These are phyloP conservation scores for Podospora tetraspora DNA, from an alignment of 495 filamentous ascomycete species.

Conservation along the genomic window DNA sequence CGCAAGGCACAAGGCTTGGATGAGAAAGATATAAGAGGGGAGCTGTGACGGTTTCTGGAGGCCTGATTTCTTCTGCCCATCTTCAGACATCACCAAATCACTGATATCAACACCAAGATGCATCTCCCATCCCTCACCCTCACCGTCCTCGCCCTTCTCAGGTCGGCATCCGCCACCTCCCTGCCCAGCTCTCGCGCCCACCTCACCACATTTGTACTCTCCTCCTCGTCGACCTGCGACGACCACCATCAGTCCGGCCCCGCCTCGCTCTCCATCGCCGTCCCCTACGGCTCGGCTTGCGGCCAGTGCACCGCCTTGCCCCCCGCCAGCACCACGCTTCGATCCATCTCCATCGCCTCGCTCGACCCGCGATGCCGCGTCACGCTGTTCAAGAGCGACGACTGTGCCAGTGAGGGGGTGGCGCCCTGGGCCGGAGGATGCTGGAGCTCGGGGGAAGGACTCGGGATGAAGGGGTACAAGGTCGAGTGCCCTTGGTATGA, in stretches of 20 bases:
- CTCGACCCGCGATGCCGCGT: not conserved
- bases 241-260: not conserved
- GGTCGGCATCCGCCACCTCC: not conserved
- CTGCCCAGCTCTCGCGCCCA: not conserved
- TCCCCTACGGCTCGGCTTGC: not conserved
- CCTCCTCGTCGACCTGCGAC: not conserved
- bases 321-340: not conserved
- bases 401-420: not conserved
- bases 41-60: not conserved
- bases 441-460: not conserved
- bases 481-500: not conserved
- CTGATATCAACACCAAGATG: not conserved
- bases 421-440: not conserved
- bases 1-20: not conserved
- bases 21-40: not conserved
- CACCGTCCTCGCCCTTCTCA: not conserved
- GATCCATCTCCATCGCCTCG: not conserved
- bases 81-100: not conserved
- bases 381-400: not conserved
- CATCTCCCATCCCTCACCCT: not conserved
- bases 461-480: not conserved
- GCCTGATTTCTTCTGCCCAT: not conserved
- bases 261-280: not conserved
- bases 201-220: not conserved
- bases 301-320: not conserved